Base-by-base conservation (phyloP, 2,329 filamentous ascomycete species). In the Fusarium globosum region DNA sequence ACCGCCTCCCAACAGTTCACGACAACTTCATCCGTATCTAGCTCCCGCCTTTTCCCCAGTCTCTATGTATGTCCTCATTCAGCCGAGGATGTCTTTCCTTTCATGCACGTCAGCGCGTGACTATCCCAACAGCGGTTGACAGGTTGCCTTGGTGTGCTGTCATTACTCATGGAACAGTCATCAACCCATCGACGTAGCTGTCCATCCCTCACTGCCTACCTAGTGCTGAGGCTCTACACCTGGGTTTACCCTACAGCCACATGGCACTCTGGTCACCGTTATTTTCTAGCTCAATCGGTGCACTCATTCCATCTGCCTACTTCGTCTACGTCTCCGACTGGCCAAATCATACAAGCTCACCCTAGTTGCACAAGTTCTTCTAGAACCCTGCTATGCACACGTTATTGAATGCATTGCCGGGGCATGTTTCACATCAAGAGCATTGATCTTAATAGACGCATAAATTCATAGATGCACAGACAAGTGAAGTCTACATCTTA, bases 71-170 rank as follows among this genome's bases (percentile, higher is more conserved):
- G 18, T 49, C 74, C 66, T 65, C 43, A 71, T 74, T 76, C 59
- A 71, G 64, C 61, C 65, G 72, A 72, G 55, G 42, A 41, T 64
- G 72, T 55, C 46, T 72, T 56, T 57, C n/a, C 39, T 53, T 62
- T 69, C 66, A 78, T 78, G 76, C 76, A 78, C 71, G 75, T 78
- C 76, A 78, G 75, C 64, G 51, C 59, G 73, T 71, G 61, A 63
- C 45, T 52, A 61, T 59, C 23, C 46, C 39, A 41, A 65, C 59
- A 59, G 42, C 52, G 26, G 48, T 72, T 68, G 68, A 74, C 71
- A 65, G 39, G 28, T 65, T 33, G 46, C 41, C 49, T 43, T 74
- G 63, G 71, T 57, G 58, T 71, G 52, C 61, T 75, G 60, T 65
- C 42, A 51, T 38, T 36, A 36, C 20, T 38, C 42, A 51, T 51